These are phyloP conservation scores for Pythium dissotocum DNA, from an alignment of 352 stramenopile species.

Conservation along the genomic window DNA sequence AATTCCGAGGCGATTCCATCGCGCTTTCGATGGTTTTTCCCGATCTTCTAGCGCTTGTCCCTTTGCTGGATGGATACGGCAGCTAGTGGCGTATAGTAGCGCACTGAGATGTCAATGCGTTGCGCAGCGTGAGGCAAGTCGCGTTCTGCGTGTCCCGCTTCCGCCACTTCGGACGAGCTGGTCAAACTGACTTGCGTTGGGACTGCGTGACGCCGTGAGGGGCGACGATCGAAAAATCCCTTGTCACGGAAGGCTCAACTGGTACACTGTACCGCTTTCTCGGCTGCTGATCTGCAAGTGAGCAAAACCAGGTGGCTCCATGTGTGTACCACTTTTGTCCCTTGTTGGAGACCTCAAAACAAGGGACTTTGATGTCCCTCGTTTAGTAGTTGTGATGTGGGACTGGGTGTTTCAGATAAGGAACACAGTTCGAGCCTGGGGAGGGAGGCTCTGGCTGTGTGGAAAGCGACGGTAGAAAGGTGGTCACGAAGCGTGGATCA, in stretches of 20 bases:
- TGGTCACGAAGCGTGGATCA: conserved; percentile 5
- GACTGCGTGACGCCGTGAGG: conserved; percentile 4
- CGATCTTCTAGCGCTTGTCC: not conserved
- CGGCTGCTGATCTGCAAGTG: conserved; percentile 3
- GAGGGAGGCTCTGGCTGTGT: conserved; percentile 2
- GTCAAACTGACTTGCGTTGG: conserved; percentile 28
- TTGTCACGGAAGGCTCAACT: not conserved
- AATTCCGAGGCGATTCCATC: conserved; percentile 22
- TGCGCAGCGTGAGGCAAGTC: not conserved
- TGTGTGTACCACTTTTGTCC: not conserved
- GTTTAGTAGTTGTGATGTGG: not conserved
- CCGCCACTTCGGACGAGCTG: not conserved
- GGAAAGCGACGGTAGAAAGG: conserved; percentile 22
- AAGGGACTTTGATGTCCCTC: not conserved
- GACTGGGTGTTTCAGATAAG: conserved; percentile 26
- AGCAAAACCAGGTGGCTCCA: not conserved
- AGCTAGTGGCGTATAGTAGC: not conserved
- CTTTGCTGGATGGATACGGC: not conserved
- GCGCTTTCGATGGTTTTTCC: not conserved
- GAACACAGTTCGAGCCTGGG: conserved; percentile 7
- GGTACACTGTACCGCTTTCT: conserved; percentile 22
- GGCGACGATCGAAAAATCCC: not conserved
- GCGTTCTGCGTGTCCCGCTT: not conserved
- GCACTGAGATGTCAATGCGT: not conserved
- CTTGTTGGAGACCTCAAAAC: not conserved